Conservation (phyloP, 106 monocot species). For the Dioscorea alata region DNA sequence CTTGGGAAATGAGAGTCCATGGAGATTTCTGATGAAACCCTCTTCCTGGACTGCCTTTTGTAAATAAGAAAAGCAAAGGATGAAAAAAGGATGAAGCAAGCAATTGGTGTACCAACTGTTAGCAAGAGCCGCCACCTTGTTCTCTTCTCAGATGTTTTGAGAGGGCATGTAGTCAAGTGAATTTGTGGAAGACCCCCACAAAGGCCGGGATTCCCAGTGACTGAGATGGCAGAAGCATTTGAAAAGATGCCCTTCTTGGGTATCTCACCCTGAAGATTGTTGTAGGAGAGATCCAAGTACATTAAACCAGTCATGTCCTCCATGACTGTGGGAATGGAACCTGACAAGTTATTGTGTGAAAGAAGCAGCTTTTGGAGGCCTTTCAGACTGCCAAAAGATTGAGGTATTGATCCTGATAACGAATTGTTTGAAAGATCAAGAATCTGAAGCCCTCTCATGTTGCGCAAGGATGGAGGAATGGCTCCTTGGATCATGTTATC, state of each 20-base stretch:
- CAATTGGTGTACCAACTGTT: no score
- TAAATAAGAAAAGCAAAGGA: no score
- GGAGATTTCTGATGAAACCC: neutral
- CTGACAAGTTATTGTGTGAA: conserved; percentile 5
- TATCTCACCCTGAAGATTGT: no score
- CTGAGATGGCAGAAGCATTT: neutral
- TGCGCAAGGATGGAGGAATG: neutral
- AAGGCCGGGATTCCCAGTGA: conserved; percentile 1
- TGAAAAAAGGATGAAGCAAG: no score
- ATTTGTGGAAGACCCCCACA: conserved; percentile 14
- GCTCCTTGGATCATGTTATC: neutral
- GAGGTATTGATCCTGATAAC: neutral
- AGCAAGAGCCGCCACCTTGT: no score
- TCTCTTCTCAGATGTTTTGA: neutral
- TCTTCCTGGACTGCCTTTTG: no score
- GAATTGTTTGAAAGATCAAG: neutral
- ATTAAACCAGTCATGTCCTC: neutral
- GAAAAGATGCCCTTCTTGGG: no score
- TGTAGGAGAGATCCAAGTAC: no score
- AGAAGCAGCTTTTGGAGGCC: neutral
- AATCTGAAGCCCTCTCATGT: neutral
- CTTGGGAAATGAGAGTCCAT: neutral
- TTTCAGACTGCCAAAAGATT: neutral
- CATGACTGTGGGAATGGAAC: neutral
- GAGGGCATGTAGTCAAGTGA: neutral